Conservation (phyloP, 768 basidiomycete species). For the Candolleomyces aberdarensis region DNA sequence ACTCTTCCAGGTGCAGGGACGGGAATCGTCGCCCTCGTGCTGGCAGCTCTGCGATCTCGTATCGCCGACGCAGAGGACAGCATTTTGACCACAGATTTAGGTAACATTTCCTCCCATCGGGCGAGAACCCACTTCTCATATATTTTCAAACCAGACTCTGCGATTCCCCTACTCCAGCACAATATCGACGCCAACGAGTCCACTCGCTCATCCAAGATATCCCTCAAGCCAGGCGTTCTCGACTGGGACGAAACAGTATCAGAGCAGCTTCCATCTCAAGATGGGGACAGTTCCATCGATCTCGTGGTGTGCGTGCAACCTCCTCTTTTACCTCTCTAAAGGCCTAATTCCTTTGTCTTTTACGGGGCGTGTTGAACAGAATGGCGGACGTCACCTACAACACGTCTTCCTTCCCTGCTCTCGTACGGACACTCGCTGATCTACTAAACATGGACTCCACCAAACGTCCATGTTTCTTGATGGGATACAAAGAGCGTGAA, state of each 20-base stretch:
- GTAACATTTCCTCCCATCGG: slow-evolving; percentile 36
- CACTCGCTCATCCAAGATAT: slow-evolving; percentile 26
- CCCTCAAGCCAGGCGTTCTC: slow-evolving; percentile 41
- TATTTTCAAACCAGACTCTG: slow-evolving; percentile 52
- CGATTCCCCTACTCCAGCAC: slow-evolving; percentile 72
- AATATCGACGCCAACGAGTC: slow-evolving; percentile 54
- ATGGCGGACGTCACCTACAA: slow-evolving; percentile 96
- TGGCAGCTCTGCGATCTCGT: slow-evolving; percentile 54
- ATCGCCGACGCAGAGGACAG: slow-evolving; percentile 15
- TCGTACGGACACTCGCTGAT: slow-evolving; percentile 61
- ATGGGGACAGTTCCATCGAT: slow-evolving; percentile 40
- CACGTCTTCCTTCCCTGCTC: slow-evolving; percentile 75
- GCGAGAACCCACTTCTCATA: background rate
- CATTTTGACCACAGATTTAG: slow-evolving; percentile 61
- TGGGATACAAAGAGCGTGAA: slow-evolving; percentile 90
- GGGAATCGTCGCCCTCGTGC: slow-evolving; percentile 70
- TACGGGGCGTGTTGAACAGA: slow-evolving; percentile 31
- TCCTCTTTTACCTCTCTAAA: background rate
- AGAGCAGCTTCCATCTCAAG: slow-evolving; percentile 33
- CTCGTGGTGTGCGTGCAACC: slow-evolving; percentile 59
- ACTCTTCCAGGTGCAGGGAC: slow-evolving; percentile 68
- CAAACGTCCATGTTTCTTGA: slow-evolving; percentile 44
- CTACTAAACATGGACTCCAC: slow-evolving; percentile 37
- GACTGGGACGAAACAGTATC: slow-evolving; percentile 76
- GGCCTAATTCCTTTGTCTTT: too few species aligned